phyloP scores from a whole-genome alignment of 306 rosid species.

The cucumber (Cucumis sativus) region DNA sequence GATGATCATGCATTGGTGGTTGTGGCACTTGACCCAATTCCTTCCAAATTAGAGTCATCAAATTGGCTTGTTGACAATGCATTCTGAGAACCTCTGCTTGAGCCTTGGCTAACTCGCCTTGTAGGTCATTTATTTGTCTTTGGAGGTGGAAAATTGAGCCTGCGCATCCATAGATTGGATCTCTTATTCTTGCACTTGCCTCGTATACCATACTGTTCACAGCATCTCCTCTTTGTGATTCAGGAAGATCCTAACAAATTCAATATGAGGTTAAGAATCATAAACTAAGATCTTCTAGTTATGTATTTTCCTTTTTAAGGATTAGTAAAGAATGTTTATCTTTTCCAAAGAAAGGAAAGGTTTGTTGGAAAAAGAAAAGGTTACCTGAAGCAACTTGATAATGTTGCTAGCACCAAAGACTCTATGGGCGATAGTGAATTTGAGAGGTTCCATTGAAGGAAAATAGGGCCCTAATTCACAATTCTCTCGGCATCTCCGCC shows the following conservation, averaged over 20 bases:
- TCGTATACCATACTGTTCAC: neutral
- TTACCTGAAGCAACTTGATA: constrained; percentile 13
- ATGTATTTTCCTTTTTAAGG: no score
- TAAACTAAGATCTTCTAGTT: no score
- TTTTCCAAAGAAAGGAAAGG: no score
- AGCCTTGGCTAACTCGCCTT: neutral
- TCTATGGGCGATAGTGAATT: constrained; percentile 12
- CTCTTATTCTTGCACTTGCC: neutral
- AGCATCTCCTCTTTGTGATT: neutral
- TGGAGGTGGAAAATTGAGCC: neutral
- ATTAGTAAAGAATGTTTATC: no score
- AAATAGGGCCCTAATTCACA: constrained; percentile 14
- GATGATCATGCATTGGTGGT: neutral
- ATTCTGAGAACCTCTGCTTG: neutral
- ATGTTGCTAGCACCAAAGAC: constrained; percentile 14
- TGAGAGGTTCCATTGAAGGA: constrained; percentile 9
- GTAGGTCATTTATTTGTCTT: neutral
- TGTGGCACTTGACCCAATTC: neutral
- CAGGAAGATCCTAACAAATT: neutral
- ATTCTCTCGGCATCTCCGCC: constrained; percentile 12
- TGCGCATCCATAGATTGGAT: neutral
- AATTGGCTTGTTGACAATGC: neutral
- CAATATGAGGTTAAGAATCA: no score
- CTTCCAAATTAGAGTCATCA: neutral
- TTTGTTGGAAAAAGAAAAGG: no score